Percentiles rank a stretch among this genome's conserved stretches.
Evolutionary conservation across 2,329 filamentous ascomycete species (phyloP).

Genomic region (Aspergillus felis): DNA sequence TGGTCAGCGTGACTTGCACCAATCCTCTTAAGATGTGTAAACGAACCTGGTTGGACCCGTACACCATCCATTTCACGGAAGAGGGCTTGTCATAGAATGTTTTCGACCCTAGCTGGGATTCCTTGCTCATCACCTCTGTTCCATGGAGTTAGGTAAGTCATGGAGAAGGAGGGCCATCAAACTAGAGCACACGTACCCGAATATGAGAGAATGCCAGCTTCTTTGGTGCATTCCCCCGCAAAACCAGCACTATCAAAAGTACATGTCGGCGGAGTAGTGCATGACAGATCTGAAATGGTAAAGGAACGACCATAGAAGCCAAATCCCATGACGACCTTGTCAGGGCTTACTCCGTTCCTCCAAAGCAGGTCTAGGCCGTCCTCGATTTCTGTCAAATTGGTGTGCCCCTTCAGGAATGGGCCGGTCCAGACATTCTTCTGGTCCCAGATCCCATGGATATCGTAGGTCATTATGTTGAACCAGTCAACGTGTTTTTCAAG

Average conservation of each 20-base stretch:
- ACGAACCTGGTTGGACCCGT: neutral
- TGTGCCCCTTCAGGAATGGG: constrained; percentile 7
- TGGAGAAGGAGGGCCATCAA: neutral
- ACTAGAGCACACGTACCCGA: neutral
- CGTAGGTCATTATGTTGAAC: constrained; percentile 16
- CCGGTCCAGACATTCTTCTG: constrained; percentile 3
- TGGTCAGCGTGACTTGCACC: neutral
- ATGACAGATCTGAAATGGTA: neutral
- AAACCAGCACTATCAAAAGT: neutral
- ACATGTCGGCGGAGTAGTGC: neutral
- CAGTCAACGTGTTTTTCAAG: constrained; percentile 11
- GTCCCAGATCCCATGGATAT: constrained; percentile 14
- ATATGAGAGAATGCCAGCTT: constrained; percentile 14
- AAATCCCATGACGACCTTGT: constrained; percentile 9
- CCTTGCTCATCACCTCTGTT: neutral
- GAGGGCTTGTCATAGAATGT: constrained; percentile 3
- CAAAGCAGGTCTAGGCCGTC: constrained; percentile 10
- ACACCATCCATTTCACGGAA: constrained; percentile 1
- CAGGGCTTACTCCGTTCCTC: constrained; percentile 4
- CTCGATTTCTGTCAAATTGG: constrained; percentile 14
- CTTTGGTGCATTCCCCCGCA: constrained; percentile 42
- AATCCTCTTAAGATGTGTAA: neutral
- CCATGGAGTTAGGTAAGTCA: neutral
- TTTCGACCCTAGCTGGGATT: neutral
- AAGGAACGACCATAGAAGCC: constrained; percentile 8